Evolutionary conservation across 805 yeast species (phyloP).

Genomic region (Zygosaccharomyces siamensis): DNA sequence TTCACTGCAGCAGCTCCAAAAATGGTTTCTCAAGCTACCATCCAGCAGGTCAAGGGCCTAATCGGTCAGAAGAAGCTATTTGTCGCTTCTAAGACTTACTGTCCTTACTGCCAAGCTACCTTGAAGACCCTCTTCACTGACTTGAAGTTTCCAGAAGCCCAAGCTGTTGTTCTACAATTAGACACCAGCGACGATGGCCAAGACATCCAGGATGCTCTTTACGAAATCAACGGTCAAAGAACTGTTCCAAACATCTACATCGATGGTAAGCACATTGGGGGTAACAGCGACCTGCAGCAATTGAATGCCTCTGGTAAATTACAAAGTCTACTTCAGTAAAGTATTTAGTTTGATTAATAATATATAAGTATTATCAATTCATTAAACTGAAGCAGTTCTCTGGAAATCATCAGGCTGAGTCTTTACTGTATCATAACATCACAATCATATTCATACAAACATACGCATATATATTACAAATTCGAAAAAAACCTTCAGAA

Average conservation of each 20-base stretch:
- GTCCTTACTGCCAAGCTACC: slow-evolving; percentile 58
- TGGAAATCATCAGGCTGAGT: too few species aligned
- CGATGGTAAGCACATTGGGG: slow-evolving; percentile 90
- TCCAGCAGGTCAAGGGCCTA: slow-evolving; percentile 54
- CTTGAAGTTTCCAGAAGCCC: slow-evolving; percentile 41
- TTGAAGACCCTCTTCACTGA: slow-evolving; percentile 37
- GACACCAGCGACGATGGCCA: slow-evolving; percentile 63
- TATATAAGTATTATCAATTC: not conserved
- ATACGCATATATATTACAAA: not conserved
- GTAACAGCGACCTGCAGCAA: slow-evolving; percentile 82
- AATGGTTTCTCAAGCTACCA: slow-evolving; percentile 57
- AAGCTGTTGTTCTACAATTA: slow-evolving; percentile 39
- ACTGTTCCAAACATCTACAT: slow-evolving; percentile 94
- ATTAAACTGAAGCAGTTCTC: too few species aligned
- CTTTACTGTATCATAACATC: not conserved
- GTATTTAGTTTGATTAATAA: not conserved
- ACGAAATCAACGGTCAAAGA: slow-evolving; percentile 76
- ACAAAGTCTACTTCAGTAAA: slow-evolving; percentile 34
- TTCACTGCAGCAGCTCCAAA: slow-evolving; percentile 16
- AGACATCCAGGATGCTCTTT: slow-evolving; percentile 75
- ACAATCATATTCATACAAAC: not conserved
- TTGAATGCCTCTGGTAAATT: slow-evolving; percentile 60
- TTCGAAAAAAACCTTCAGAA: not conserved
- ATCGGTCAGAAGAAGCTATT: slow-evolving; percentile 65
- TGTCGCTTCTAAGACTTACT: slow-evolving; percentile 76